phyloP scores from a whole-genome alignment of 2,329 filamentous ascomycete species.

The Thelonectria rubi region DNA sequence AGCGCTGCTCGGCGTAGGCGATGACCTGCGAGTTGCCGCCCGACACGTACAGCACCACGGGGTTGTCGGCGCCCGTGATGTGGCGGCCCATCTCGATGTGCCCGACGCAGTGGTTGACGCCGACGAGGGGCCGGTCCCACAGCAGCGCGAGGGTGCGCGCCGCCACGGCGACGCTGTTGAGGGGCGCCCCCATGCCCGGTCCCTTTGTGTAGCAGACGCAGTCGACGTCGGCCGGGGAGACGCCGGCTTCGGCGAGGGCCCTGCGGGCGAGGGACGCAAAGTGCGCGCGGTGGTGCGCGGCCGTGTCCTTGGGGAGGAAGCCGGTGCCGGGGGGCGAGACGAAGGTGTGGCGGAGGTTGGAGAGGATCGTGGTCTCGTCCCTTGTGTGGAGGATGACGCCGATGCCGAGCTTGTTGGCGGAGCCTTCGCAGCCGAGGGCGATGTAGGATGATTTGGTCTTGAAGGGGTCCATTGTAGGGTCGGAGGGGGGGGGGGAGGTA shows the following conservation, averaged over 20 bases:
- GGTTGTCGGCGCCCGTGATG: slow-evolving; percentile 90
- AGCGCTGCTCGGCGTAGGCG: slow-evolving; percentile 91
- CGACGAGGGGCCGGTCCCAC: slow-evolving; percentile 89
- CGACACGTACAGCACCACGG: slow-evolving; percentile 93
- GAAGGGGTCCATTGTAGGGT: slow-evolving; percentile 32
- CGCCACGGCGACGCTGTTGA: slow-evolving; percentile 85
- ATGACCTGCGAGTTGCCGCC: slow-evolving; percentile 99
- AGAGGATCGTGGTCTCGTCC: slow-evolving; percentile 71
- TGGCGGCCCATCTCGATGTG: slow-evolving; percentile 98
- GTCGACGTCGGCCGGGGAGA: slow-evolving; percentile 74
- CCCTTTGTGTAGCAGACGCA: slow-evolving; percentile 97
- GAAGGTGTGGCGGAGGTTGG: slow-evolving; percentile 95
- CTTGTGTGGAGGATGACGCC: slow-evolving; percentile 85
- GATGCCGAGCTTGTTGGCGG: slow-evolving; percentile 96
- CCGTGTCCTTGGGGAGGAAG: slow-evolving; percentile 96
- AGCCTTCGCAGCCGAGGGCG: slow-evolving; percentile 79
- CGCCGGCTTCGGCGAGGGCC: slow-evolving; percentile 75
- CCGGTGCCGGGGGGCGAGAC: slow-evolving; percentile 90
- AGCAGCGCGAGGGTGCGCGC: slow-evolving; percentile 83
- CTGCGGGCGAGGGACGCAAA: slow-evolving; percentile 83
- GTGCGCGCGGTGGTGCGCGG: slow-evolving; percentile 87
- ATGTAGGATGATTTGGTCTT: slow-evolving; percentile 55
- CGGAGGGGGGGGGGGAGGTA: background rate
- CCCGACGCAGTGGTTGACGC: slow-evolving; percentile 97
- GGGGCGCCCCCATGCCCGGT: slow-evolving; percentile 94